A percentile compares a stretch with the other conserved stretches of the same genome.
Conservation (phyloP, 306 rosid genomes). For the Sophora flavescens region DNA sequence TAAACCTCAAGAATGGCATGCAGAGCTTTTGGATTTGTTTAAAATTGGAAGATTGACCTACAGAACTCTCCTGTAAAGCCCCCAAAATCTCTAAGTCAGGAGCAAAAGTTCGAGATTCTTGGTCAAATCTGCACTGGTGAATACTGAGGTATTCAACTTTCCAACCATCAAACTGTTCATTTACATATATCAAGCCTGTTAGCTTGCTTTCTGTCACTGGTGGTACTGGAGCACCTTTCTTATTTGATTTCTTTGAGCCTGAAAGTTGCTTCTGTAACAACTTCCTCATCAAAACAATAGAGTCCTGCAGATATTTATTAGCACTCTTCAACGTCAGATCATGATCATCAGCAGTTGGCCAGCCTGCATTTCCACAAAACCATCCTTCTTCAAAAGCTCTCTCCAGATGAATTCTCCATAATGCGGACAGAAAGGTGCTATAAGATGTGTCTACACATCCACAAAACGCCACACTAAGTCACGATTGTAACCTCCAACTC, state of each 20-base stretch:
- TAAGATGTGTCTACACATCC: conserved; percentile 92
- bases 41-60: conserved; percentile 67
- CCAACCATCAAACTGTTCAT: conserved; percentile 88
- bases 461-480: conserved; percentile 78
- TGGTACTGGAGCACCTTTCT: conserved; percentile 66
- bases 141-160: conserved; percentile 82
- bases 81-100: conserved; percentile 66
- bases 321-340: conserved; percentile 78
- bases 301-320: conserved; percentile 85
- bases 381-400: conserved; percentile 79
- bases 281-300: conserved; percentile 84
- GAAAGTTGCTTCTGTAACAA: conserved; percentile 82
- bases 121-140: conserved; percentile 67
- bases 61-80: conserved; percentile 66
- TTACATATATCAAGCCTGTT: conserved; percentile 73
- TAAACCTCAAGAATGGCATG: conserved; percentile 89
- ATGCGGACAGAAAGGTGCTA: conserved; percentile 93
- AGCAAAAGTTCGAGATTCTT: conserved; percentile 54
- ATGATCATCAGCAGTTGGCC: conserved; percentile 83
- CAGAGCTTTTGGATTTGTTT: conserved; percentile 74
- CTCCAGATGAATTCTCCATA: conserved; percentile 91
- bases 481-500: conserved; percentile 73
- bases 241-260: conserved; percentile 74
- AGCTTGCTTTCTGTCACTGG: conserved; percentile 55
- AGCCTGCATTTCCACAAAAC: conserved; percentile 86